Percentiles rank a stretch among this genome's conserved stretches.
Conservation (phyloP, 2,329 filamentous ascomycete genomes). For the Fonsecaea pedrosoi region DNA sequence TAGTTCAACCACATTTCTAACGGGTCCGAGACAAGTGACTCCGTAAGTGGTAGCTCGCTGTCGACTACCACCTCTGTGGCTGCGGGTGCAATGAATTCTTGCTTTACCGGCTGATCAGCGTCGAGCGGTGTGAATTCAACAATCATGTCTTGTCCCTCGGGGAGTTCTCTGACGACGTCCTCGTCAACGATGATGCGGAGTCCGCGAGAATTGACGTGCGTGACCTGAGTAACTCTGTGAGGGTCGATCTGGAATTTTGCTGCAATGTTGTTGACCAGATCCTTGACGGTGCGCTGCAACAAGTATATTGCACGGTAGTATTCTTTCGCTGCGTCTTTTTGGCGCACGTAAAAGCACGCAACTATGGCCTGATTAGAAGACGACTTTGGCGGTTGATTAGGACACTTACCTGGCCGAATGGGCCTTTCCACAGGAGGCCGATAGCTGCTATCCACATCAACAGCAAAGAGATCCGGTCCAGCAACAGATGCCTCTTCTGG, state of each 20-base stretch:
- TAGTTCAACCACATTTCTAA: conserved; percentile 42
- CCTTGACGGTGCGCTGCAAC: conserved; percentile 73
- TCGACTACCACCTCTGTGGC: conserved; percentile 35
- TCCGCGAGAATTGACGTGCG: conserved; percentile 75
- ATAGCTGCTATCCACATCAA: conserved; percentile 88
- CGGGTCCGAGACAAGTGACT: conserved; percentile 35
- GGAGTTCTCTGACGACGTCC: conserved; percentile 80
- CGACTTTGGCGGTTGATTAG: neutral
- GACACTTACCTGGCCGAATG: conserved; percentile 67
- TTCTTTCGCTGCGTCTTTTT: conserved; percentile 60
- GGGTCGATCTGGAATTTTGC: conserved; percentile 82
- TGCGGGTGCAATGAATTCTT: conserved; percentile 30
- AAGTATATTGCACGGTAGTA: conserved; percentile 88
- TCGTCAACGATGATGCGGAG: conserved; percentile 88
- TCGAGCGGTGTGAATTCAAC: conserved; percentile 71
- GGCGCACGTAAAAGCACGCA: conserved; percentile 83
- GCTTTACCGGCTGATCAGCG: conserved; percentile 42
- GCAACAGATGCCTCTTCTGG: conserved; percentile 23
- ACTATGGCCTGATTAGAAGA: conserved; percentile 58
- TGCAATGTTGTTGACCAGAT: conserved; percentile 75
- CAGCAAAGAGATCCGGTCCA: conserved; percentile 39
- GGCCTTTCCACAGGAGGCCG: conserved; percentile 75
- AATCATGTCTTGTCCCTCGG: conserved; percentile 89
- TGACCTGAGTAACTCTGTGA: conserved; percentile 70
- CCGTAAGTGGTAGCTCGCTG: conserved; percentile 32